Percentiles rank a stretch among this genome's conserved stretches.
phyloP scores from a whole-genome alignment of 495 filamentous ascomycete genomes.

The Tuber melanosporum region DNA sequence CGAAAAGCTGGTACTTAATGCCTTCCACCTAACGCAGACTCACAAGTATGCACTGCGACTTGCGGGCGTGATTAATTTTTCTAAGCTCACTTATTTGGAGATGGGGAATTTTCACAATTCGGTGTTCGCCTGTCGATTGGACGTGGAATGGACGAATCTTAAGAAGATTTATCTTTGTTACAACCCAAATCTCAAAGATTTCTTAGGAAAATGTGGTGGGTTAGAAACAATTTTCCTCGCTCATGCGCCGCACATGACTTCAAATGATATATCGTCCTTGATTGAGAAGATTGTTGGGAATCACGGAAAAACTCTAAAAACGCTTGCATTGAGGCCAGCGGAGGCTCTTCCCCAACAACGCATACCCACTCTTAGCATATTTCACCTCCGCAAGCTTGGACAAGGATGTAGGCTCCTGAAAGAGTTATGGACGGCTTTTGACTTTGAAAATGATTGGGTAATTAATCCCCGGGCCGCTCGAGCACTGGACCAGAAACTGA shows the following conservation, averaged over 20 bases:
- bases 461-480: neutral
- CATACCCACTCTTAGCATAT: neutral
- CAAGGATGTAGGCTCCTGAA: conserved; percentile 1
- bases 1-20: neutral
- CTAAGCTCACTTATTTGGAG: conserved; percentile 1
- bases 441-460: conserved; percentile 1
- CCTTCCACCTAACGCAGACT: neutral
- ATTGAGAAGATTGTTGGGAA: neutral
- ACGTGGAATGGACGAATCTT: neutral
- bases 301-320: neutral
- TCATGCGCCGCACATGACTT: neutral
- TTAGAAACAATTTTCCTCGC: neutral
- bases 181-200: neutral
- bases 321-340: neutral
- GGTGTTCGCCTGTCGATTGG: neutral
- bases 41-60: neutral
- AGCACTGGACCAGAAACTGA: neutral
- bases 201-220: neutral
- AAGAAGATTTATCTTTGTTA: neutral
- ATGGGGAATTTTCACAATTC: neutral
- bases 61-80: neutral
- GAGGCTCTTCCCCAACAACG: neutral
- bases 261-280: neutral
- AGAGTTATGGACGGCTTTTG: conserved; percentile 2
- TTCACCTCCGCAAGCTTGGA: neutral